A percentile compares a stretch with the other conserved stretches of the same genome.
Evolutionary conservation across 2,329 filamentous ascomycete species (phyloP).

Genomic region (Blumeriella jaapii): DNA sequence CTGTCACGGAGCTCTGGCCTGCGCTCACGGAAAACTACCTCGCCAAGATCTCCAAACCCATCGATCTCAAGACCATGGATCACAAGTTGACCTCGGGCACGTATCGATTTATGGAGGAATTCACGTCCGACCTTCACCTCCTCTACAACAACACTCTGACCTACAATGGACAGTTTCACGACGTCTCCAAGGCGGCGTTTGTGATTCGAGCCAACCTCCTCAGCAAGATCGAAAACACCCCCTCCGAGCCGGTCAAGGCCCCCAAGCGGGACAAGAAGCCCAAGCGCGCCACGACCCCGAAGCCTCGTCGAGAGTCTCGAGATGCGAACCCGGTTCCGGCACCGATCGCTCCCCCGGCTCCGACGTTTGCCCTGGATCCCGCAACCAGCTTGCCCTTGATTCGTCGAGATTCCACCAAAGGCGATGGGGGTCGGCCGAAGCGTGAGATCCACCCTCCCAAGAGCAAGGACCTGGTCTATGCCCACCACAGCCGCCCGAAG

Average conservation of each 20-base stretch:
- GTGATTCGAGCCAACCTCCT: slow-evolving; percentile 50
- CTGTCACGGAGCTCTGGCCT: slow-evolving; percentile 68
- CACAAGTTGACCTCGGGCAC: slow-evolving; percentile 55
- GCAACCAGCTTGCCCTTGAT: slow-evolving; percentile 66
- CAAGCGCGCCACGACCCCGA: too few species aligned
- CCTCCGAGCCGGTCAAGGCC: slow-evolving; percentile 42
- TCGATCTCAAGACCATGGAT: slow-evolving; percentile 79
- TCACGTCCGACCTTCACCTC: slow-evolving; percentile 63
- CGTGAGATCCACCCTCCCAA: slow-evolving; percentile 88
- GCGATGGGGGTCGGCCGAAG: slow-evolving; percentile 72
- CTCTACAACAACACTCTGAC: slow-evolving; percentile 67
- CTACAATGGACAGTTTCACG: slow-evolving; percentile 75
- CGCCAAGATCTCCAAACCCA: slow-evolving; percentile 59
- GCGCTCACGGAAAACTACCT: slow-evolving; percentile 63
- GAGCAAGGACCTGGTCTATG: slow-evolving; percentile 83
- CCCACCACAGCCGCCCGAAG: slow-evolving; percentile 69
- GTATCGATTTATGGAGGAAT: slow-evolving; percentile 60
- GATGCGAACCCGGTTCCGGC: slow-evolving; percentile 25
- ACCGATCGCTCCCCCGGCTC: slow-evolving; percentile 29
- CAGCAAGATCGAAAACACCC: slow-evolving; percentile 34
- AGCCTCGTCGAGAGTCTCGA: slow-evolving; percentile 29
- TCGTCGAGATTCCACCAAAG: slow-evolving; percentile 70
- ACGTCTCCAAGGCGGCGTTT: slow-evolving; percentile 49
- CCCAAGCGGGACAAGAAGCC: slow-evolving; percentile 43
- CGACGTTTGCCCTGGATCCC: slow-evolving; percentile 64